Base-by-base conservation (phyloP, 1,284 basidiomycete genomes). In the Sporisorium exsertum region DNA sequence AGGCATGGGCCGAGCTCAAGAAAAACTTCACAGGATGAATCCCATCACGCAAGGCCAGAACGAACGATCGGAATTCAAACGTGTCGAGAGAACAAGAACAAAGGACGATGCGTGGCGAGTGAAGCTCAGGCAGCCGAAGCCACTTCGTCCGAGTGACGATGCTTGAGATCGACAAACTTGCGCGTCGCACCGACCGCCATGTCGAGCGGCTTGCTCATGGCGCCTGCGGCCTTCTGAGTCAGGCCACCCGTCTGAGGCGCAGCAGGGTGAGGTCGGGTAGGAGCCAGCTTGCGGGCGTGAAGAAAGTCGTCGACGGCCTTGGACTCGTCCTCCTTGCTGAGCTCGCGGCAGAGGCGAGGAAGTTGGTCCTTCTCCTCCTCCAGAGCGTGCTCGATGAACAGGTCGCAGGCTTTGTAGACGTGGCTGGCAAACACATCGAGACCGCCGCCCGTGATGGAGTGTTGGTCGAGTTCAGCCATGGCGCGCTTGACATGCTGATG, bases 241-340 rank as follows among this genome's bases (percentile, higher is more conserved):
- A 76, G 20, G 4, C 80, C 77, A 20, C 81, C 81, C 6, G 46
- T 37, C 72, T 81, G 81, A 1, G 80, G 81, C 8, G 80, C 79
- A n/a, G 57, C 42, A 22, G 80, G 80, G 53, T 83, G 79, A 8
- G 81, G 77, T 29, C 77, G 79, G 3, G 65, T 67, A 8, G 81
- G 80, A 5, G 77, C 80, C 57, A 68, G 51, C 29, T 71, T 60
- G 40, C 78, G 73, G 18, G 71, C 78, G 26, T 64, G 18, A 16
- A 81, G 68, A 61, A 81, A 82, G 16, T 79, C 68, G 2, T 58
- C 45, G 22, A 77, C 70, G 0, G 72, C 64, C 26, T 72, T 66
- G 60, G 62, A n/a, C 54, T 72, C 69, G 43, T 81, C 80, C 15
- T 79, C 63, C 13, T 60, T 64, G 40, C 64, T 53, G 15, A 81